Evolutionary conservation across 345 rosid species (phyloP), one percentile per base, ranked within the genome.

Genomic region (Eutrema yunnanense): DNA sequence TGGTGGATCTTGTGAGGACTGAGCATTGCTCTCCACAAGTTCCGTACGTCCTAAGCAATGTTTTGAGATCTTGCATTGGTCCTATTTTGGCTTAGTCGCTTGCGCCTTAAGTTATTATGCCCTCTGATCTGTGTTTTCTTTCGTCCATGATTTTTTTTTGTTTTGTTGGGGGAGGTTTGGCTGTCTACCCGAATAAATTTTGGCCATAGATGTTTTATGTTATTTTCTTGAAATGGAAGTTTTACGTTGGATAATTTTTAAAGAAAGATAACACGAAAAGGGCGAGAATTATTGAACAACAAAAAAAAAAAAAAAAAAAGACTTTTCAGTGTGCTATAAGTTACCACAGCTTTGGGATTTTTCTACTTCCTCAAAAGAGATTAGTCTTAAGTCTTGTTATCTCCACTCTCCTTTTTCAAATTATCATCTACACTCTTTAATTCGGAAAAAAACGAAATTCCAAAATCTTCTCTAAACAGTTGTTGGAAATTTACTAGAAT

Each of bases 1-100:
- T 95, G 86, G 89, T 90, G 44, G 94, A 88, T 34, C 94, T 95
- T 43, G 87, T 92, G 62, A 77, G 78, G 82, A 81, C 88, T 29
- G 97, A 92, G 84, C 98, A 95, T 69, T 78, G 89, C 83, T 92
- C 98, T 0, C 85, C 88, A 67, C 90, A 92, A 76, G 91, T 90
- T 41, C 91, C 86, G 79, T 72, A 26, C 43, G 78, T 82, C 58
- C 72, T 95, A 41, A 83, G 90, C 72, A 81, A 84, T 70, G 80
- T 92, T 75, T 90, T 92, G 73, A 81, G 70, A 66, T 84, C 93
- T 52, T 92, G 97, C 82, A 88, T 92, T 83, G 96, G 97, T 50
- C 92, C 96, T 47, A 81, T 90, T 46, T 32, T 78, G 64, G 33
- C 73, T 53, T 65, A 78, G 64, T 60, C 41, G 27, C 67, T 69